Conservation (phyloP, 495 filamentous ascomycete genomes). For the Penicillium dipodomyicola region DNA sequence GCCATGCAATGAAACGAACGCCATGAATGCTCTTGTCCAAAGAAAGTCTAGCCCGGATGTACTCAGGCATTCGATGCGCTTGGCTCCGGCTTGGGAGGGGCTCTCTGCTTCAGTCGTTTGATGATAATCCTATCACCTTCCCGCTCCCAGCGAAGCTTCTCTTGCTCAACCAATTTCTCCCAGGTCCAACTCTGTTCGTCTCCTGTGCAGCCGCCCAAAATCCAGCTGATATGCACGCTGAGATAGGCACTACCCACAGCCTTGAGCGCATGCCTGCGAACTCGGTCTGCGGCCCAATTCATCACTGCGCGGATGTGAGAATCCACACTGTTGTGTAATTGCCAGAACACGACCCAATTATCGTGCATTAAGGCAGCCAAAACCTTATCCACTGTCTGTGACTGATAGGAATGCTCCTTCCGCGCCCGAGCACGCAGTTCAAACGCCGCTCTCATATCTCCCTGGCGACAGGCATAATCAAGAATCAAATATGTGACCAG, state of each 20-base stretch:
- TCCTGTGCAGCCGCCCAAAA: conserved; percentile 44
- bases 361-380: conserved; percentile 71
- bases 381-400: conserved; percentile 61
- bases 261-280: conserved; percentile 73
- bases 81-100: conserved; percentile 22
- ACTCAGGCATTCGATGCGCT: conserved; percentile 21
- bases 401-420: conserved; percentile 53
- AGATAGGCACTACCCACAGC: conserved; percentile 82
- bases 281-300: conserved; percentile 69
- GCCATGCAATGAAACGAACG: conserved; percentile 11
- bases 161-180: conserved; percentile 60
- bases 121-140: conserved; percentile 69
- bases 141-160: conserved; percentile 79
- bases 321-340: conserved; percentile 67
- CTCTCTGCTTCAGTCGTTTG: conserved; percentile 49
- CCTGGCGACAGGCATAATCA: conserved; percentile 81
- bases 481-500: conserved; percentile 77
- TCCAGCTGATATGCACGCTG: conserved; percentile 56
- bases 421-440: conserved; percentile 49
- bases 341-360: conserved; percentile 79
- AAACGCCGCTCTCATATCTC: conserved; percentile 71
- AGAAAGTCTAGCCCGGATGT: not conserved
- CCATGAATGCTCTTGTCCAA: conserved; percentile 16
- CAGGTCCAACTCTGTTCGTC: conserved; percentile 70
- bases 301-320: conserved; percentile 72